phyloP scores from a whole-genome alignment of 768 basidiomycete genomes.

The Dioszegia crocea region DNA sequence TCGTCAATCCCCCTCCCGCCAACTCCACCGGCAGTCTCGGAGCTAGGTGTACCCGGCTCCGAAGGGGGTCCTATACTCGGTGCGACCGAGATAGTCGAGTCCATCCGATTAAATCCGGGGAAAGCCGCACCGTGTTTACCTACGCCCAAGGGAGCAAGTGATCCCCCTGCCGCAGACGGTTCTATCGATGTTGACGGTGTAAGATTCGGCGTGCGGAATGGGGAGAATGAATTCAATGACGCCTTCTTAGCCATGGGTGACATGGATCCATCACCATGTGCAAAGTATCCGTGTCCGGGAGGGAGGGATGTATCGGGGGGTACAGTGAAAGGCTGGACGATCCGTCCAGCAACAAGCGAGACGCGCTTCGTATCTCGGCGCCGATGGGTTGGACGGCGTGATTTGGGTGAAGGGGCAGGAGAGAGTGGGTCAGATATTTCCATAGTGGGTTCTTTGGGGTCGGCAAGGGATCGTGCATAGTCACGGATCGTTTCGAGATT shows the following conservation, averaged over 20 bases:
- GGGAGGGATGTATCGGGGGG: conserved; percentile 43
- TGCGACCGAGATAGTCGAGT: conserved; percentile 43
- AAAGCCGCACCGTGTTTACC: neutral
- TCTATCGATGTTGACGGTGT: conserved; percentile 5
- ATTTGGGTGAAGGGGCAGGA: neutral
- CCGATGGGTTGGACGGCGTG: conserved; percentile 12
- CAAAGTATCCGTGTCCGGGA: conserved; percentile 10
- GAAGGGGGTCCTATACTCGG: conserved; percentile 48
- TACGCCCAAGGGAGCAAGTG: conserved; percentile 2
- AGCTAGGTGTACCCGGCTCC: conserved; percentile 43
- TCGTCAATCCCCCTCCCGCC: conserved; percentile 75
- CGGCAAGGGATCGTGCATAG: conserved; percentile 26
- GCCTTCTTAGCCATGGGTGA: conserved; percentile 23
- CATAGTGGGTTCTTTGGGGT: conserved; percentile 1
- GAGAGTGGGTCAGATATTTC: neutral
- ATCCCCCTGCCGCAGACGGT: neutral
- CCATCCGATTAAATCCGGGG: conserved; percentile 29
- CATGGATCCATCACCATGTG: neutral
- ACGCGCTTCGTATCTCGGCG: conserved; percentile 35
- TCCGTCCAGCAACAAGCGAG: conserved; percentile 44
- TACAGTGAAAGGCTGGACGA: conserved; percentile 45
- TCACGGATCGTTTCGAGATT: conserved; percentile 33
- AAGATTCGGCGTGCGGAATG: conserved; percentile 35
- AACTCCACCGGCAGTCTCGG: conserved; percentile 47
- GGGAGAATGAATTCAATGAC: conserved; percentile 43